Conservation (phyloP, 192 early-diverging fungal genomes). For the Coemansia sp. region DNA sequence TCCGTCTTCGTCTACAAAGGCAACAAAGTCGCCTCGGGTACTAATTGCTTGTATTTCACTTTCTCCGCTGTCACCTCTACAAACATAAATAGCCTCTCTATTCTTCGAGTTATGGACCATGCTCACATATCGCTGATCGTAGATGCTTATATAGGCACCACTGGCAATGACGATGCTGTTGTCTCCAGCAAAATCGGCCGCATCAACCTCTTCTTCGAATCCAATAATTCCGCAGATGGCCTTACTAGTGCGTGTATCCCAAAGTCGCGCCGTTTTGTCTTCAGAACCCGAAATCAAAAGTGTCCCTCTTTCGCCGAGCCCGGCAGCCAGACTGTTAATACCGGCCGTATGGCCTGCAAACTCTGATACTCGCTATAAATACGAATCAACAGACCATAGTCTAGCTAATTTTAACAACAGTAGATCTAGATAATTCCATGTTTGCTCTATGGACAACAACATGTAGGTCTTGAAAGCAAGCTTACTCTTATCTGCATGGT, state of each 20-base stretch:
- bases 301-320: slow-evolving; percentile 1
- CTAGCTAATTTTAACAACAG: background rate
- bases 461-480: background rate
- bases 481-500: background rate
- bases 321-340: slow-evolving; percentile 32
- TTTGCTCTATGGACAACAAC: background rate
- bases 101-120: background rate
- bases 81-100: background rate
- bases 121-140: slow-evolving; percentile 27
- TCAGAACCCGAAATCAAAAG: slow-evolving; percentile 48
- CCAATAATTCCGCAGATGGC: slow-evolving; percentile 18
- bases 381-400: background rate
- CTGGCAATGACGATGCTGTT: slow-evolving; percentile 21
- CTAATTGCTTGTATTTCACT: slow-evolving; percentile 38
- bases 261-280: slow-evolving; percentile 37
- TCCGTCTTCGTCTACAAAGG: slow-evolving; percentile 47
- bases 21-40: slow-evolving; percentile 50
- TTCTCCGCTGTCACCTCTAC: background rate
- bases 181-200: slow-evolving; percentile 21
- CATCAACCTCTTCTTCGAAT: slow-evolving; percentile 20
- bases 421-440: background rate
- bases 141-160: slow-evolving; percentile 18
- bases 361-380: slow-evolving; percentile 3
- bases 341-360: slow-evolving; percentile 21
- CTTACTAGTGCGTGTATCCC: slow-evolving; percentile 31